Conservation (phyloP, 345 rosid genomes). For the Mangifera indica region DNA sequence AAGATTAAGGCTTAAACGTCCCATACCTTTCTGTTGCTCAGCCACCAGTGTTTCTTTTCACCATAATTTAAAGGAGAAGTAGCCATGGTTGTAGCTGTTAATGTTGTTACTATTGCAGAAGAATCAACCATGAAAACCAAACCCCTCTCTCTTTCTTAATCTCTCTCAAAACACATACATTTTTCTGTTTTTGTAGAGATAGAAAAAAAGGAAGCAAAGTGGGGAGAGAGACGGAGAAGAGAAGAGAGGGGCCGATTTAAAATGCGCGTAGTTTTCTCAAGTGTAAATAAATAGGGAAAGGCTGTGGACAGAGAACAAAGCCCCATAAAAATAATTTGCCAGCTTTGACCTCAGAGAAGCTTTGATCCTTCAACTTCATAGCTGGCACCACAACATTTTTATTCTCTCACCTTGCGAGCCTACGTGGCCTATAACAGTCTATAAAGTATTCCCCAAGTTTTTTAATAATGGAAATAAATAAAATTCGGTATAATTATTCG, state of each 20-base stretch:
- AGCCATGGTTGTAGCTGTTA: conserved; percentile 39
- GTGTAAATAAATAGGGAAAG: conserved; percentile 27
- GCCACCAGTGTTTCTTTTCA: conserved; percentile 88
- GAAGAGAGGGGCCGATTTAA: conserved; percentile 13
- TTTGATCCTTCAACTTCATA: conserved; percentile 66
- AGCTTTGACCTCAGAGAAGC: conserved; percentile 83
- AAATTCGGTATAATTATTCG: neutral
- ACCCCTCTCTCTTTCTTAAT: neutral
- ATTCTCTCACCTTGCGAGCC: conserved; percentile 43
- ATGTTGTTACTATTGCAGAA: conserved; percentile 13
- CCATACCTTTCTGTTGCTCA: conserved; percentile 71
- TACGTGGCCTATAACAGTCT: conserved; percentile 20
- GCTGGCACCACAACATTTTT: conserved; percentile 70
- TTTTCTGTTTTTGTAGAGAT: conserved; percentile 20
- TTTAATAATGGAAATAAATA: too few relatives aligned
- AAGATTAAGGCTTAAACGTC: neutral
- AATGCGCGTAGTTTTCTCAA: neutral
- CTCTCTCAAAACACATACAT: conserved; percentile 25
- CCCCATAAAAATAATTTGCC: conserved; percentile 37
- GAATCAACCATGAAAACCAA: conserved; percentile 28
- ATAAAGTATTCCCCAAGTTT: neutral
- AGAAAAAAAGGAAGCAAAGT: conserved; percentile 31
- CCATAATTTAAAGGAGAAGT: conserved; percentile 33
- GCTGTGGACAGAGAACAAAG: conserved; percentile 21
- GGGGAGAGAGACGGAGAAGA: neutral